Base-by-base conservation (phyloP, 2,329 filamentous ascomycete species). In the Nemania serpens region DNA sequence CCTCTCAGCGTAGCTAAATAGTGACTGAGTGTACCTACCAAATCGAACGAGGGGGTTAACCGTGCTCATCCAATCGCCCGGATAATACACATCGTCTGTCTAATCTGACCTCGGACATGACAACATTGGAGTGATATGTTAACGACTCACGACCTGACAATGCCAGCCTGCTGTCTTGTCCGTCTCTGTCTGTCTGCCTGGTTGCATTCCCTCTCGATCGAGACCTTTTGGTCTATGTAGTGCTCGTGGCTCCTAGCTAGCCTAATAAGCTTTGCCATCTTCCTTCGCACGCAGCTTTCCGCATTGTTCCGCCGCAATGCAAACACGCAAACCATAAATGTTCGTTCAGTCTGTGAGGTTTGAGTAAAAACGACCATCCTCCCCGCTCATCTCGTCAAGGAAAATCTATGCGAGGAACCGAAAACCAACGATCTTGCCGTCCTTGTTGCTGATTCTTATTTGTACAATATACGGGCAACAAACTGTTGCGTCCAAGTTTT, bases 301-400 rank as follows among this genome's bases (percentile, higher is more conserved):
- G 18, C 34, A 46, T n/a, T 33, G 29, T 39, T 36, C 45, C 59
- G 25, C 25, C 25, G 7, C 25, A 7, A 20, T 46, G 17, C 15
- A 22, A n/a, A 37, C 49, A 43, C 48, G 57, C 41, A 29, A 59
- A 64, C 46, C 62, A 42, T 58, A 41, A 41, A 55, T 52, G 25
- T 29, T 52, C 59, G 49, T 57, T 56, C 59, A 62, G 48, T 64
- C 59, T 64, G 59, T 45, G 18, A 47, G 55, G 55, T 54, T n/a
- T 62, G 62, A 43, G 53, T 18, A 48, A 55, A 46, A 58, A 53
- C 43, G 20, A 33, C 45, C 33, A 37, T 55, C 25, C 49, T 46
- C 48, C n/a, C 47, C 43, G 51, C 45, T 52, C 29, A 45, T 55
- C 58, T 48, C 50, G 46, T 56, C 60, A 50, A 62, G 18, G 29